These are phyloP conservation scores for Colletotrichum plurivorum DNA, from an alignment of 2,329 filamentous ascomycete species.

Conservation along the genomic window DNA sequence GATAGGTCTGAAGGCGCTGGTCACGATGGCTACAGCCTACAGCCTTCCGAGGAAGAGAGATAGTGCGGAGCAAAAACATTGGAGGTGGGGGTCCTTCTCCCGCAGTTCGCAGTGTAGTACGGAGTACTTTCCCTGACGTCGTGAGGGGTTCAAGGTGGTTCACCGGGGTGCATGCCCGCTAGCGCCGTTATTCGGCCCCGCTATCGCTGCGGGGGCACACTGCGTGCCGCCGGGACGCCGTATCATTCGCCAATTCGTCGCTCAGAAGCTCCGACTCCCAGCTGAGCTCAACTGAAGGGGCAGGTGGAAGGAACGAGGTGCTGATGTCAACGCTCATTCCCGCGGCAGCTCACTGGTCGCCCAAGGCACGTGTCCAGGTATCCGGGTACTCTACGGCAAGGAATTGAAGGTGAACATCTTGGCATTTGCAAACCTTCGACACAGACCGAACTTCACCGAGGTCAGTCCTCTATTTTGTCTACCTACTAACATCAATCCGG, in stretches of 20 bases:
- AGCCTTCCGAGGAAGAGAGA: too few relatives aligned
- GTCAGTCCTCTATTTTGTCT: background rate
- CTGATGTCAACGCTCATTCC: constrained; percentile 1
- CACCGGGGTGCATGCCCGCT: constrained; percentile 7
- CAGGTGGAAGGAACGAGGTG: constrained; percentile 3
- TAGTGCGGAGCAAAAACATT: too few relatives aligned
- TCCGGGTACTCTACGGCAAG: too few relatives aligned
- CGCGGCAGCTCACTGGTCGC: background rate
- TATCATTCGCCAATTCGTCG: constrained; percentile 31
- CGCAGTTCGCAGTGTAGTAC: too few relatives aligned
- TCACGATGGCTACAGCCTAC: too few relatives aligned
- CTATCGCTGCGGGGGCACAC: background rate
- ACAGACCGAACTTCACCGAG: background rate
- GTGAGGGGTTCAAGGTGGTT: constrained; percentile 10
- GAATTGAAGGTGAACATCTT: background rate
- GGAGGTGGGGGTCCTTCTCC: too few relatives aligned
- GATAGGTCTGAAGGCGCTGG: too few relatives aligned
- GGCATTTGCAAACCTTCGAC: background rate
- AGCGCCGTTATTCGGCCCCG: constrained; percentile 14
- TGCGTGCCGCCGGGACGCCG: constrained; percentile 23
- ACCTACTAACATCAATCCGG: background rate
- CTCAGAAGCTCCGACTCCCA: constrained; percentile 6
- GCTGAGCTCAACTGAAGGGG: constrained; percentile 9
- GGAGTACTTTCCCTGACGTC: background rate
- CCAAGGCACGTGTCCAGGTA: constrained; percentile 6